Evolutionary conservation across 2,329 filamentous ascomycete species (phyloP), one percentile per base, ranked within the genome.

Genomic region (Bipolaris zeicola): DNA sequence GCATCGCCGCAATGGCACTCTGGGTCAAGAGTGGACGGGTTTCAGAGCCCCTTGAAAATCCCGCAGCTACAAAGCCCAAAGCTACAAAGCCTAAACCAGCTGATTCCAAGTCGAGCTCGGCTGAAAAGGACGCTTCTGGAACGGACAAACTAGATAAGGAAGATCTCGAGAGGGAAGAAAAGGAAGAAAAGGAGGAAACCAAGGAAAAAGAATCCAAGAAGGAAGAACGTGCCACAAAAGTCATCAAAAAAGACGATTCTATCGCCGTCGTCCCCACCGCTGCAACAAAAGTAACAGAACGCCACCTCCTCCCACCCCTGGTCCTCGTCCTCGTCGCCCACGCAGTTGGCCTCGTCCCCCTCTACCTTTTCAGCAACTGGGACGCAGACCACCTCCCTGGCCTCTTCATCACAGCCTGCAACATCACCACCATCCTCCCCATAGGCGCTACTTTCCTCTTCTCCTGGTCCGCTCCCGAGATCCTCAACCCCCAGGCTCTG

Each of bases 1-100:
- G 91, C 28, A 94, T 99, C 73, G 96, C 94, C 82, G 92, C 94
- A 5, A 94, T 98, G 66, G 88, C 89, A 14, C 81, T 97, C n/a
- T 99, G 95, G 95, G 83, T 97, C 14, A 88, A 90, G 75, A 96
- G 91, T 67, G 94, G 94, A 2, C 72, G 74, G 26, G 45, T 64
- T 26, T 42, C 51, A 20, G 44, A 63, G 4, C 53, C 59, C n/a
- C 50, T 55, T 10, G 52, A 65, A 31, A 74, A 71, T 16, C 66
- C 67, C 13, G 69, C 67, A 20, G 63, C 69, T 36, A 72, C 69
- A 5, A 53, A 56, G 18, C 63, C 64, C 2, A 14, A 48, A n/a
- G 11, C 50, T 87, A 90, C 76, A 8, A 53, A 57, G 7, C 33
- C 33, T 95, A 89, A 66, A 90, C 91, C 6, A 58, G 63, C 50